Evolutionary conservation across 2,329 filamentous ascomycete genomes (phyloP).

Genomic region (Cadophora sp.): DNA sequence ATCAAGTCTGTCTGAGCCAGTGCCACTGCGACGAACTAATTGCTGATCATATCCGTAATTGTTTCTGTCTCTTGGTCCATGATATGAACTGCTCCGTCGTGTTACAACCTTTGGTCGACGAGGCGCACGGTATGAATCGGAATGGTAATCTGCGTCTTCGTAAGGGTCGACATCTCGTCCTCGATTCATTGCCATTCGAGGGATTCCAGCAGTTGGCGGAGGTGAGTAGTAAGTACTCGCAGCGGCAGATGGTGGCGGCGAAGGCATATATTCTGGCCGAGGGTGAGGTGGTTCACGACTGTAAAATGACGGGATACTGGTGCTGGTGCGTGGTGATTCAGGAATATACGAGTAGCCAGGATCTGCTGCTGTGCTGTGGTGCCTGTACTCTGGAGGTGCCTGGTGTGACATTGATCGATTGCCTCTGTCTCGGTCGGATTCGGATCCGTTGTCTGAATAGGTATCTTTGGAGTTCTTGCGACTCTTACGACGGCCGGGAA

Average conservation of each 20-base stretch:
- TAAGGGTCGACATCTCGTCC: slow-evolving; percentile 20
- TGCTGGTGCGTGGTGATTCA: slow-evolving; percentile 1
- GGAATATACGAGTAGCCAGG: slow-evolving; percentile 9
- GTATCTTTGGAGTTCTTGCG: slow-evolving; percentile 20
- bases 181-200: slow-evolving; percentile 17
- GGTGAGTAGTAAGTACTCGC: slow-evolving; percentile 10
- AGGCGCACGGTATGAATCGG: slow-evolving; percentile 18
- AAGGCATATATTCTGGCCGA: slow-evolving; percentile 29
- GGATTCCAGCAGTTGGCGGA: neutral
- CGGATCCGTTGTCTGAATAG: slow-evolving; percentile 9
- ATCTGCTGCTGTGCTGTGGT: neutral
- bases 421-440: slow-evolving; percentile 6
- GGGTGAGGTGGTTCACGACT: slow-evolving; percentile 15
- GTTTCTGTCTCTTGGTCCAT: slow-evolving; percentile 22
- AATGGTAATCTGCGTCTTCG: slow-evolving; percentile 26
- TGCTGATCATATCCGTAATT: slow-evolving; percentile 7
- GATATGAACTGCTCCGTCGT: slow-evolving; percentile 30
- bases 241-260: slow-evolving; percentile 1
- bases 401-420: slow-evolving; percentile 4
- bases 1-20: slow-evolving; percentile 15
- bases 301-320: slow-evolving; percentile 10
- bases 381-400: slow-evolving; percentile 3
- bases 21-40: slow-evolving; percentile 12
- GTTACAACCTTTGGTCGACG: slow-evolving; percentile 22
- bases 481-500: slow-evolving; percentile 7